A percentile compares a stretch with the other conserved stretches of the same genome.
Conservation (phyloP, 169 alveolate species). For the Cryptosporidium andersoni region DNA sequence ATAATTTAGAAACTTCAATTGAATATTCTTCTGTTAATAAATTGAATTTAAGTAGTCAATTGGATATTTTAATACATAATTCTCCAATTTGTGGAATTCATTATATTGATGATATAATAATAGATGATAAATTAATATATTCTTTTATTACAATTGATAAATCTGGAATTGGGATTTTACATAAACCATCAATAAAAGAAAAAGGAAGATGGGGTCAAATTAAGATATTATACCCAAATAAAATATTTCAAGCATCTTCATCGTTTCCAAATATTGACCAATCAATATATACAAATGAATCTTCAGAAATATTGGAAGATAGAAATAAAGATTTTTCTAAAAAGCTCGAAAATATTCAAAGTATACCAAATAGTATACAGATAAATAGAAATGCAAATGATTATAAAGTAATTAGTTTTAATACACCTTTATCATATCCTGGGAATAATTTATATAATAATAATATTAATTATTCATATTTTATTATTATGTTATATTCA, state of each 20-base stretch:
- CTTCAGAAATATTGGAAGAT: neutral
- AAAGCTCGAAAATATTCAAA: slow-evolving; percentile 40
- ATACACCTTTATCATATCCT: slow-evolving; percentile 5
- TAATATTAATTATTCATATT: neutral
- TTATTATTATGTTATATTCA: slow-evolving; percentile 16
- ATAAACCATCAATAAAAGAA: neutral
- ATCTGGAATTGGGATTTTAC: slow-evolving; percentile 43
- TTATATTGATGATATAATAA: slow-evolving; percentile 6
- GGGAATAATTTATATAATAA: slow-evolving; percentile 1
- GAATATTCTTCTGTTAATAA: neutral
- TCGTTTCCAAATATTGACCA: slow-evolving; percentile 49
- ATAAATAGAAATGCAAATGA: slow-evolving; percentile 10
- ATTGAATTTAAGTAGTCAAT: neutral
- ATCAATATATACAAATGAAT: neutral
- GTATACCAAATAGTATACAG: slow-evolving; percentile 38
- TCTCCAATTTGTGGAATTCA: slow-evolving; percentile 19
- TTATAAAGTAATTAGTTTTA: slow-evolving; percentile 28
- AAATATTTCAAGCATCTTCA: neutral
- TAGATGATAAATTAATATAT: neutral
- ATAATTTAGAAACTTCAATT: neutral
- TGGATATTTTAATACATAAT: neutral
- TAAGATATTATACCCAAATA: slow-evolving; percentile 7
- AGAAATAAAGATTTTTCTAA: neutral
- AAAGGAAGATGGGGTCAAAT: neutral
- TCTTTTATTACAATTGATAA: slow-evolving; percentile 39